Evolutionary conservation across 2,329 filamentous ascomycete species (phyloP).

Genomic region (Exophiala mesophila): DNA sequence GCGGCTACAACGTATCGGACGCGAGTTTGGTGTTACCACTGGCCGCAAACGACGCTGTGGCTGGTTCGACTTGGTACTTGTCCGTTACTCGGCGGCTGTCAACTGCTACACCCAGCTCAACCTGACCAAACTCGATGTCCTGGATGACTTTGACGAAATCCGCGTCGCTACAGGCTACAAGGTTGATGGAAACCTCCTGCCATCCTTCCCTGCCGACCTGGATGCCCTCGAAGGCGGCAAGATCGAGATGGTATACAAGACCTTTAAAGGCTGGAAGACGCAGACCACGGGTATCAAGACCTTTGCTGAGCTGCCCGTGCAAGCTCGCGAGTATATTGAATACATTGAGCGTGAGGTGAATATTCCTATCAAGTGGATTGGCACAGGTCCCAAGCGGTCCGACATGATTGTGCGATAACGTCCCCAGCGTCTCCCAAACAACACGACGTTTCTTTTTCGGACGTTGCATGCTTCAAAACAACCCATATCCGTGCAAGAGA

Average conservation of each 20-base stretch:
- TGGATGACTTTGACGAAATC: slow-evolving; percentile 60
- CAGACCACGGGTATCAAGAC: slow-evolving; percentile 53
- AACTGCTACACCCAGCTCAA: slow-evolving; percentile 54
- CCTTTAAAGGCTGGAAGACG: slow-evolving; percentile 57
- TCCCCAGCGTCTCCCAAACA: no score
- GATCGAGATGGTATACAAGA: slow-evolving; percentile 55
- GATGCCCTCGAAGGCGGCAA: slow-evolving; percentile 37
- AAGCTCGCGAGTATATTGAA: slow-evolving; percentile 57
- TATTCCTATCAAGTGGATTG: slow-evolving; percentile 58
- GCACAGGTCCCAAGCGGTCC: slow-evolving; percentile 57
- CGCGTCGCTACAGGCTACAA: slow-evolving; percentile 57
- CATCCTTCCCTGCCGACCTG: slow-evolving; percentile 55
- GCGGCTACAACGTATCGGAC: slow-evolving; percentile 46
- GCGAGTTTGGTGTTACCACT: slow-evolving; percentile 55
- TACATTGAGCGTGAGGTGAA: slow-evolving; percentile 56
- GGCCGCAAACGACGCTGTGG: slow-evolving; percentile 59
- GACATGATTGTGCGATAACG: slow-evolving; percentile 55
- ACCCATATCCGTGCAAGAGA: no score
- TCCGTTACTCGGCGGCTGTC: slow-evolving; percentile 56
- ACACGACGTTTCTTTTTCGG: no score
- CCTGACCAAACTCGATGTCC: slow-evolving; percentile 60
- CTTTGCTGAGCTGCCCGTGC: slow-evolving; percentile 53
- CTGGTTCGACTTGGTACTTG: slow-evolving; percentile 61
- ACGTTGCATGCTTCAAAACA: no score
- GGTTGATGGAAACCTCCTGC: slow-evolving; percentile 47